phyloP scores from a whole-genome alignment of 1,139 yeast genomes.

The Geotrichum reessii region DNA sequence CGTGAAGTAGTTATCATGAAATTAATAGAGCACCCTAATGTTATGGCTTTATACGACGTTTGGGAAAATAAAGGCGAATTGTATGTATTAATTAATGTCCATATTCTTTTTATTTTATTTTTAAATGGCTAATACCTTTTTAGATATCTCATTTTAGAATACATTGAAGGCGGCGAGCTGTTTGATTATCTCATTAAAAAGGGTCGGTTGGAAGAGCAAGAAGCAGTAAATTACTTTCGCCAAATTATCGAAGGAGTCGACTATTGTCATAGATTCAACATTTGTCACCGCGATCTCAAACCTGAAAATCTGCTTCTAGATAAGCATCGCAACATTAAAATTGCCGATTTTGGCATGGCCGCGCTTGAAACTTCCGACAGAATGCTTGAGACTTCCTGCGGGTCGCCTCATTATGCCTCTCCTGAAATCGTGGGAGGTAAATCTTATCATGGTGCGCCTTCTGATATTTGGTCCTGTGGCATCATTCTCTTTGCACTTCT shows the following conservation, averaged over 20 bases:
- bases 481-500: slow-evolving; percentile 86
- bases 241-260: slow-evolving; percentile 90
- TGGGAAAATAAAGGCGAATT: slow-evolving; percentile 97
- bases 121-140: neutral
- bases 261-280: slow-evolving; percentile 90
- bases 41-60: slow-evolving; percentile 92
- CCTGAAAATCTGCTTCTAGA: slow-evolving; percentile 91
- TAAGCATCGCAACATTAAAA: slow-evolving; percentile 69
- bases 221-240: slow-evolving; percentile 83
- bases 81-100: slow-evolving; percentile 20
- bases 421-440: slow-evolving; percentile 96
- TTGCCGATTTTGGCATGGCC: slow-evolving; percentile 99
- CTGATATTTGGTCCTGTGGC: slow-evolving; percentile 99
- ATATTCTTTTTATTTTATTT: neutral
- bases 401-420: slow-evolving; percentile 97
- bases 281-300: slow-evolving; percentile 86
- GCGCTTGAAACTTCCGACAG: slow-evolving; percentile 80
- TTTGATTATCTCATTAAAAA: slow-evolving; percentile 85
- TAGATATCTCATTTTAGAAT: slow-evolving; percentile 76
- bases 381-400: slow-evolving; percentile 89
- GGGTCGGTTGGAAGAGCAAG: slow-evolving; percentile 82
- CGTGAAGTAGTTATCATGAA: slow-evolving; percentile 92
- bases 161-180: slow-evolving; percentile 95
- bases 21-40: slow-evolving; percentile 85
- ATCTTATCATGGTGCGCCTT: slow-evolving; percentile 92